Conservation (phyloP, 345 rosid genomes). For the Gossypium ekmanianum region DNA sequence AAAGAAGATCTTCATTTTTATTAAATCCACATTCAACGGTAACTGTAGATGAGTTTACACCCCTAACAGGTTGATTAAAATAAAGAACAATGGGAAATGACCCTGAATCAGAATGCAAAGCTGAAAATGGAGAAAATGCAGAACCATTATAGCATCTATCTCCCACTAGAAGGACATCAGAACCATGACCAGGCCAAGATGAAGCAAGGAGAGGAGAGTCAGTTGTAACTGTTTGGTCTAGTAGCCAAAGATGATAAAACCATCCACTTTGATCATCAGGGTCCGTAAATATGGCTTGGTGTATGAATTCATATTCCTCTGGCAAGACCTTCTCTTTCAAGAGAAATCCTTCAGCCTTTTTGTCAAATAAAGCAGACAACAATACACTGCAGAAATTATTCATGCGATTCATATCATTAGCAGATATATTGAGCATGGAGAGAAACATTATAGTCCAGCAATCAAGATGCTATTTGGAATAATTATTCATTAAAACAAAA, state of each 20-base stretch:
- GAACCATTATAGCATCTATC: constrained; percentile 28
- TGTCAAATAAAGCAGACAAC: constrained; percentile 57
- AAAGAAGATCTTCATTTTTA: constrained; percentile 42
- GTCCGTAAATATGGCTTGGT: constrained; percentile 75
- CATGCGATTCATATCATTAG: not conserved
- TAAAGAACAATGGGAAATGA: constrained; percentile 65
- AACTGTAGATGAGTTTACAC: constrained; percentile 62
- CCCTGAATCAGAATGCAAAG: constrained; percentile 33
- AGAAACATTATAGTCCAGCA: not conserved
- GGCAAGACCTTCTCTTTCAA: constrained; percentile 48
- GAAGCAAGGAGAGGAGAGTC: constrained; percentile 64
- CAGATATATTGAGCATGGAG: not conserved
- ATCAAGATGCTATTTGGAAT: not conserved
- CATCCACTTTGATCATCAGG: constrained; percentile 94
- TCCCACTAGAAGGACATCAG: constrained; percentile 38
- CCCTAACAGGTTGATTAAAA: constrained; percentile 73
- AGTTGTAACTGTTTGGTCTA: constrained; percentile 67
- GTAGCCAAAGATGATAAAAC: constrained; percentile 98
- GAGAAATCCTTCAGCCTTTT: constrained; percentile 47
- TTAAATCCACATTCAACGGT: constrained; percentile 33
- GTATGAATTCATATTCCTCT: constrained; percentile 67
- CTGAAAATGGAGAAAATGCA: constrained; percentile 30
- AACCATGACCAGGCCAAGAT: constrained; percentile 80
- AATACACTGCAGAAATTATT: constrained; percentile 59
- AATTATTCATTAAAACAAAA: not conserved